A percentile compares a stretch with the other conserved stretches of the same genome.
These are phyloP conservation scores for Zychaea mexicana DNA, from an alignment of 371 early-diverging fungal genomes.

Conservation along the genomic window DNA sequence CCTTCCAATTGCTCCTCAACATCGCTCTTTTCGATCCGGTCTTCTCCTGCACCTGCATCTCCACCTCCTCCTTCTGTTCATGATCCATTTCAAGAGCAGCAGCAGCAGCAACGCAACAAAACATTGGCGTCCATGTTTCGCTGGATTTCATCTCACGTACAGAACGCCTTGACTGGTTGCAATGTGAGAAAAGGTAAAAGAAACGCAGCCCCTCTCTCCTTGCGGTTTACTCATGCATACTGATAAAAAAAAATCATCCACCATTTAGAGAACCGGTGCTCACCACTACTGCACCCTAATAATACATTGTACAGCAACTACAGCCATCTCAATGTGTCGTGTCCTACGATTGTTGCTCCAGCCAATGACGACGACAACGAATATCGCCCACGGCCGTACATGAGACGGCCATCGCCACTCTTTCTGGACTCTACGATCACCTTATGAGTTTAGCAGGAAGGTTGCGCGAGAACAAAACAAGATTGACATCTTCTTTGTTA, in stretches of 20 bases:
- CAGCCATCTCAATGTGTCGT: neutral
- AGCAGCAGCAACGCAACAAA: neutral
- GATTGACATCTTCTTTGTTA: neutral
- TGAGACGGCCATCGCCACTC: neutral
- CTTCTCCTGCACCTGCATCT: neutral
- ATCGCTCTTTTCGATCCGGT: neutral
- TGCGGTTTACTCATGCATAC: neutral
- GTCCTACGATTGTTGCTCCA: neutral
- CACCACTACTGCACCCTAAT: neutral
- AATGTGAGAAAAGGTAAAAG: neutral
- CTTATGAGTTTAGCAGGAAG: neutral
- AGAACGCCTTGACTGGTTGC: neutral
- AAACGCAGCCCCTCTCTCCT: no score
- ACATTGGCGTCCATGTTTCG: neutral
- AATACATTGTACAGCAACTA: neutral
- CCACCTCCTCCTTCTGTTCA: conserved; percentile 4
- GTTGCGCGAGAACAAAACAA: neutral
- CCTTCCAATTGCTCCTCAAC: neutral
- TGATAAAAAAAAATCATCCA: no score
- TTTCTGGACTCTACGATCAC: neutral
- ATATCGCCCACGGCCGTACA: no score
- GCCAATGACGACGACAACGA: neutral
- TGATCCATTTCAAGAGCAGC: neutral
- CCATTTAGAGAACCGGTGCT: no score
- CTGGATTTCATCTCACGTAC: conserved; percentile 1